Conservation (phyloP, 2,329 filamentous ascomycete species). For the Aspergillus awamori region DNA sequence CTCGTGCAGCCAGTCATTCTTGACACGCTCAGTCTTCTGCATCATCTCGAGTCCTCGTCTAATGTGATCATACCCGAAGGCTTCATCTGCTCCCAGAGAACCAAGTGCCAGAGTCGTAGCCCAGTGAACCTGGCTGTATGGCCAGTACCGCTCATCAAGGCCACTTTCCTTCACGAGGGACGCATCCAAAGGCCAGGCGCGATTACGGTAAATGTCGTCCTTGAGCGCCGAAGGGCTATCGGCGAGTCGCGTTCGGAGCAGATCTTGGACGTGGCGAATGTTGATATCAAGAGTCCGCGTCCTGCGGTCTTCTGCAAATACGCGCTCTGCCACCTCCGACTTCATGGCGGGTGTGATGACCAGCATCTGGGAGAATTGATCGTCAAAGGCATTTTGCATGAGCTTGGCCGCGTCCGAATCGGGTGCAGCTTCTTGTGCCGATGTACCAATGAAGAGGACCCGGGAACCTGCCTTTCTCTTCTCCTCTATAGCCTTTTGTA, state of each 20-base stretch:
- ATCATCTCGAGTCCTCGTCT: slow-evolving; percentile 40
- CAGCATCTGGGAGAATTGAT: slow-evolving; percentile 56
- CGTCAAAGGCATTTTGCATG: slow-evolving; percentile 50
- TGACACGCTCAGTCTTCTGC: slow-evolving; percentile 46
- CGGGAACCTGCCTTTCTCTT: slow-evolving; percentile 71
- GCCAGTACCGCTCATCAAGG: slow-evolving; percentile 58
- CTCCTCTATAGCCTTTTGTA: slow-evolving; percentile 72
- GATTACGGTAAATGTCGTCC: slow-evolving; percentile 34
- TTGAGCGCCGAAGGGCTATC: slow-evolving; percentile 35
- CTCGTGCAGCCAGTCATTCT: slow-evolving; percentile 41
- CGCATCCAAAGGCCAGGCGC: slow-evolving; percentile 35
- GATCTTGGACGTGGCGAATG: slow-evolving; percentile 64
- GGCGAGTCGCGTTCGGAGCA: slow-evolving; percentile 54
- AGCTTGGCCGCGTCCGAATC: slow-evolving; percentile 47
- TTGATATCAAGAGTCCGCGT: slow-evolving; percentile 60
- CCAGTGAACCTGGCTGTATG: slow-evolving; percentile 64
- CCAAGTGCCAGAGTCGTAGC: slow-evolving; percentile 59
- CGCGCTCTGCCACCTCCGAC: slow-evolving; percentile 39
- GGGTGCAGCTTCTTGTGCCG: slow-evolving; percentile 53
- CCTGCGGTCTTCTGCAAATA: slow-evolving; percentile 54
- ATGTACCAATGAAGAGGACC: slow-evolving; percentile 80
- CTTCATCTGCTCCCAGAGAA: slow-evolving; percentile 45
- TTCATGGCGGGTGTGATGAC: slow-evolving; percentile 55
- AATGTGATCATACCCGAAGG: slow-evolving; percentile 44
- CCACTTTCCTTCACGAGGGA: slow-evolving; percentile 39